Evolutionary conservation across 2,329 filamentous ascomycete genomes (phyloP).

Genomic region (Plectosphaerella cucumerina): DNA sequence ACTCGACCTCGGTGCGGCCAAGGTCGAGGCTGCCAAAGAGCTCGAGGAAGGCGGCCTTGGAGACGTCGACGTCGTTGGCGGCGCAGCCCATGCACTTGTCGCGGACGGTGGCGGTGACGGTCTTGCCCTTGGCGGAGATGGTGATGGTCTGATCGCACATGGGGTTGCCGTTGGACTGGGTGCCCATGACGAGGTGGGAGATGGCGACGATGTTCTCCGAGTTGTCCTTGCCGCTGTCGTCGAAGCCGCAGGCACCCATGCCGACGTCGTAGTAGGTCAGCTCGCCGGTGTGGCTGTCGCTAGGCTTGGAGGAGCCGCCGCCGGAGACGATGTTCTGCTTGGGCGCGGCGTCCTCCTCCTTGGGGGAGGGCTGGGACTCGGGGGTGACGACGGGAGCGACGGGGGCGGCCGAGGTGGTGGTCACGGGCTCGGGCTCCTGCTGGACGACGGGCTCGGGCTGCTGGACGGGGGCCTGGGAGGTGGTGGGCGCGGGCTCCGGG

Average conservation of each 20-base stretch:
- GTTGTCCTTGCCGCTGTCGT: constrained; percentile 52
- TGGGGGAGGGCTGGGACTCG: constrained; percentile 6
- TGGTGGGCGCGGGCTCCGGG: constrained; percentile 8
- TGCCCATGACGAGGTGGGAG: constrained; percentile 59
- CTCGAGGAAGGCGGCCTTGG: constrained; percentile 48
- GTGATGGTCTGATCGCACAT: constrained; percentile 67
- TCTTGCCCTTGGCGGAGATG: constrained; percentile 57
- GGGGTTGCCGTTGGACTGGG: constrained; percentile 60
- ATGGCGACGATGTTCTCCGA: constrained; percentile 65
- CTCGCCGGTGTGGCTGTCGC: constrained; percentile 49
- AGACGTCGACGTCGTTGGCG: constrained; percentile 54
- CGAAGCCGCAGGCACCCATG: constrained; percentile 62
- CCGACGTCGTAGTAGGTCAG: constrained; percentile 73
- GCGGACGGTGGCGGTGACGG: constrained; percentile 53
- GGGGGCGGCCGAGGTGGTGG: constrained; percentile 9
- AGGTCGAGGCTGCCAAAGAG: constrained; percentile 42
- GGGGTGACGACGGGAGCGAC: constrained; percentile 9
- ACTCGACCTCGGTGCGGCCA: constrained; percentile 37
- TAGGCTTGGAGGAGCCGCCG: constrained; percentile 6
- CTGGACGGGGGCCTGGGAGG: constrained; percentile 8
- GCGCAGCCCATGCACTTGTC: constrained; percentile 75
- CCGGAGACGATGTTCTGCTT: constrained; percentile 4
- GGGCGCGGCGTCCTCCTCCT: neutral
- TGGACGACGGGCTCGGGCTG: constrained; percentile 11
- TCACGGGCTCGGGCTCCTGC: constrained; percentile 11